Evolutionary conservation across 495 filamentous ascomycete genomes (phyloP).

Genomic region (Hypoxylon intermedium): DNA sequence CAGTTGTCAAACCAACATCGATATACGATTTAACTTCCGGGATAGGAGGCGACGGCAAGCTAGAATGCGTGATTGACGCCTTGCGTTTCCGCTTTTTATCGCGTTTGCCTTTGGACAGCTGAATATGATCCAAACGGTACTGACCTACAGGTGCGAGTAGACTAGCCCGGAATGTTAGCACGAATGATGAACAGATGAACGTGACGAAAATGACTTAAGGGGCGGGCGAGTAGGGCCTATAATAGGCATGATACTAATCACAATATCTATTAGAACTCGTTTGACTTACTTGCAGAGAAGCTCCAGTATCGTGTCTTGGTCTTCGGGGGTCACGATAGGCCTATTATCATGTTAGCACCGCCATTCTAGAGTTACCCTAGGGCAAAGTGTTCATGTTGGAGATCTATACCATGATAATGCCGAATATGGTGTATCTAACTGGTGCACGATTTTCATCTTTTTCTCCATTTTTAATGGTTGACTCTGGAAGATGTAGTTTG

Average conservation of each 20-base stretch:
- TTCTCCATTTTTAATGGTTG: conserved; percentile 37
- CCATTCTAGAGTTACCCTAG: neutral
- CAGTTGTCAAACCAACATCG: conserved; percentile 64
- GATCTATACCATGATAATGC: conserved; percentile 44
- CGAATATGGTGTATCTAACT: conserved; percentile 53
- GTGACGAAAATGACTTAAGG: neutral
- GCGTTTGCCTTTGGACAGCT: conserved; percentile 61
- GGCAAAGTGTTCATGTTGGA: neutral
- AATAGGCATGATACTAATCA: no score
- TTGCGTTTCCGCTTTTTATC: conserved; percentile 53
- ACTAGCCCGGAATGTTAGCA: conserved; percentile 43
- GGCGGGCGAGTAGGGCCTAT: no score
- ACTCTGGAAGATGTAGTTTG: no score
- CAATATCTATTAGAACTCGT: no score
- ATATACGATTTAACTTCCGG: conserved; percentile 61
- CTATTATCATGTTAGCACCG: conserved; percentile 38
- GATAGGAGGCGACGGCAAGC: conserved; percentile 37
- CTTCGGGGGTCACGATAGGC: conserved; percentile 55
- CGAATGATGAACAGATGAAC: neutral
- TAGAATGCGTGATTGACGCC: conserved; percentile 31
- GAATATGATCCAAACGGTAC: conserved; percentile 55
- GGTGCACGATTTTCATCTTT: conserved; percentile 50
- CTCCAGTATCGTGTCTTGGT: conserved; percentile 63
- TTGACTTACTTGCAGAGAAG: conserved; percentile 63
- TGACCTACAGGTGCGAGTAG: conserved; percentile 63